Conservation (phyloP, 305 asterid species). For the Plantago lanceolata region DNA sequence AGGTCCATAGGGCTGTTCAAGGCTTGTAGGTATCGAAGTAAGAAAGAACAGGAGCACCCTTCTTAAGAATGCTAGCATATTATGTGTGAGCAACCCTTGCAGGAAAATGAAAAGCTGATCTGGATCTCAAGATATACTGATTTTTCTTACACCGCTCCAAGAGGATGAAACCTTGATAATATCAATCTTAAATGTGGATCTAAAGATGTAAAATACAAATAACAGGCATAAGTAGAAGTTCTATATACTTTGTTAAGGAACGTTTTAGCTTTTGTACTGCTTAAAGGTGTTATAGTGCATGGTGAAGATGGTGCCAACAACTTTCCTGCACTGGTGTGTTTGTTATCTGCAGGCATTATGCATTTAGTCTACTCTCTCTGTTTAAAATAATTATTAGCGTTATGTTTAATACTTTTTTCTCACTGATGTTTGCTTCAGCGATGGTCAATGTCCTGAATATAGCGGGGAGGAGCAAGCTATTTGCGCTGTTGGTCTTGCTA, state of each 20-base stretch:
- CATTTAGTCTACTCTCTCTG: not conserved
- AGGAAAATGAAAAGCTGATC: not conserved
- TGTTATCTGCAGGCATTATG: not conserved
- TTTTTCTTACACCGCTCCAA: not conserved
- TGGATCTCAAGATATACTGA: not conserved
- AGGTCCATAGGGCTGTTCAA: not conserved
- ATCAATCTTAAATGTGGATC: not conserved
- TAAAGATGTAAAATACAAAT: not conserved
- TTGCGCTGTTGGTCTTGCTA: conserved; percentile 86
- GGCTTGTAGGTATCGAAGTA: not conserved
- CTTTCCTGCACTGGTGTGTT: not conserved
- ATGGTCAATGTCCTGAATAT: conserved; percentile 91
- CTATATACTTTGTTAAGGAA: not conserved
- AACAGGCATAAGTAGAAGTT: not conserved
- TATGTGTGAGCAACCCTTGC: not conserved
- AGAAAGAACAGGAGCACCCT: not conserved
- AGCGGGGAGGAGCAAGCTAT: conserved; percentile 94
- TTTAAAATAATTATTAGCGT: conserved; percentile 2
- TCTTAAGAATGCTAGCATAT: not conserved
- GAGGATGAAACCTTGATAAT: not conserved
- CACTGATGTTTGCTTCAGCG: conserved; percentile 45
- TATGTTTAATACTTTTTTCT: conserved; percentile 21
- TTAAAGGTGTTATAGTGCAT: too few species aligned
- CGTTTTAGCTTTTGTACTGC: too few species aligned
- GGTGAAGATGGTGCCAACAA: too few species aligned